Evolutionary conservation across 495 filamentous ascomycete species (phyloP), one percentile per base, ranked within the genome.

Genomic region (Acidiella bohemica): DNA sequence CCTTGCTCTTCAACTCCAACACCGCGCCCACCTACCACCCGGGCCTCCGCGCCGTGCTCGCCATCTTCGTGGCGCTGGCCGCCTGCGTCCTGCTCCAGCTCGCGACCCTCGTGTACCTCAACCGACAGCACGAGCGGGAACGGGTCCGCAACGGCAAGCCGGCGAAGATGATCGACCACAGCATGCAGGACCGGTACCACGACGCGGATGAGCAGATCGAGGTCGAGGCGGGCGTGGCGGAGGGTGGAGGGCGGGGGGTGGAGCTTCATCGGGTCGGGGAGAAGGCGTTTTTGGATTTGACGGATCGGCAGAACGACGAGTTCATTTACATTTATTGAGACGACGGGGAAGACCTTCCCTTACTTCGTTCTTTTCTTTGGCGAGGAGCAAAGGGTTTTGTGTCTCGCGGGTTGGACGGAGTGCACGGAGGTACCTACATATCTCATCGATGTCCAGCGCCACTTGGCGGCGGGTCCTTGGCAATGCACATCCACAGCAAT

Each of bases 271-370:
- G 39, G 19, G 12, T 50, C 6, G 47, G 47, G 7, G 55, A 50
- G 31, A 42, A 67, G 25, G 70, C 65, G 9, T 70, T 72, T 37
- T 38, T 60, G 35, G 76, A 78, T 57, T 40, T 76, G 53, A 79
- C 73, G 19, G 75, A 78, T 50, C 53, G 70, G 22, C 57, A 75
- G 59, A 78, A 80, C 50, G 73, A 78, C 47, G 74, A 80, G 58
- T 78, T 78, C 61, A 66, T 78, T 5, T 78, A 76, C 63, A 68
- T 78, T 39, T 74, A 76, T 46, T 78, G n/a, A n/a, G n/a, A n/a
- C n/a, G n/a, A n/a, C n/a, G n/a, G n/a, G n/a, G n/a, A n/a, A n/a
- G n/a, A n/a, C n/a, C n/a, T n/a, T n/a, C n/a, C n/a, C n/a, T n/a
- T n/a, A n/a, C n/a, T n/a, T n/a, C n/a, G n/a, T n/a, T n/a, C n/a